These are phyloP conservation scores for Aphanoascus verrucosus DNA, from an alignment of 2,329 filamentous ascomycete genomes.

Conservation along the genomic window DNA sequence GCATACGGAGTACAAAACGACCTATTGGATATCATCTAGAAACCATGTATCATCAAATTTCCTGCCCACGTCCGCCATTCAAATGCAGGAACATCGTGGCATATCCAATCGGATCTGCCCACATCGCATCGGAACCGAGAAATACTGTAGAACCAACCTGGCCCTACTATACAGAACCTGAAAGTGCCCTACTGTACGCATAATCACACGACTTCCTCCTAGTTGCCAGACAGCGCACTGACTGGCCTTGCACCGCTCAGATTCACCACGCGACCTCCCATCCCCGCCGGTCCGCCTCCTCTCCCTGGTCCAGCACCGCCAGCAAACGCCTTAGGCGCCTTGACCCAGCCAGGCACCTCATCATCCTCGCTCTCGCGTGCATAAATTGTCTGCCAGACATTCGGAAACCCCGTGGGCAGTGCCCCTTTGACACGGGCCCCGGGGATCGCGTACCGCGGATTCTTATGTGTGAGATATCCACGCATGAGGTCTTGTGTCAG, in stretches of 20 bases:
- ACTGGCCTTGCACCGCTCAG: constrained; percentile 46
- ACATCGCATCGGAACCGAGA: not conserved
- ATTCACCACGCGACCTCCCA: constrained; percentile 48
- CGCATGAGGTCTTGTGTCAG: constrained; percentile 70
- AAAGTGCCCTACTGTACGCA: too few relatives aligned
- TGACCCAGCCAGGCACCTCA: constrained; percentile 67
- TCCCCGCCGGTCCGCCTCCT: constrained; percentile 20
- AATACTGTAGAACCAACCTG: not conserved
- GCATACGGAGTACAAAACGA: not conserved
- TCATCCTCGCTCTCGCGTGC: constrained; percentile 50
- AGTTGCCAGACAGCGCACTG: constrained; percentile 21
- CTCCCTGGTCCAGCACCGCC: constrained; percentile 15
- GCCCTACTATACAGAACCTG: not conserved
- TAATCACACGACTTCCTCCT: not conserved
- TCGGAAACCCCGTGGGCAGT: constrained; percentile 52
- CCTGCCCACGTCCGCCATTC: too few relatives aligned
- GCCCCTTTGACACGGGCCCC: constrained; percentile 46
- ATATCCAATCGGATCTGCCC: constrained; percentile 1
- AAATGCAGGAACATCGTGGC: not conserved
- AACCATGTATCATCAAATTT: too few relatives aligned
- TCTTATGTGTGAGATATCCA: constrained; percentile 71
- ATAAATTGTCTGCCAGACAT: constrained; percentile 57
- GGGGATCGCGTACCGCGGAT: constrained; percentile 68
- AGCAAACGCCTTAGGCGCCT: constrained; percentile 22
- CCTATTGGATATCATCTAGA: too few relatives aligned